A percentile compares a stretch with the other conserved stretches of the same genome.
Conservation (phyloP, 1,284 basidiomycete genomes). For the Marasmius tenuissimus region DNA sequence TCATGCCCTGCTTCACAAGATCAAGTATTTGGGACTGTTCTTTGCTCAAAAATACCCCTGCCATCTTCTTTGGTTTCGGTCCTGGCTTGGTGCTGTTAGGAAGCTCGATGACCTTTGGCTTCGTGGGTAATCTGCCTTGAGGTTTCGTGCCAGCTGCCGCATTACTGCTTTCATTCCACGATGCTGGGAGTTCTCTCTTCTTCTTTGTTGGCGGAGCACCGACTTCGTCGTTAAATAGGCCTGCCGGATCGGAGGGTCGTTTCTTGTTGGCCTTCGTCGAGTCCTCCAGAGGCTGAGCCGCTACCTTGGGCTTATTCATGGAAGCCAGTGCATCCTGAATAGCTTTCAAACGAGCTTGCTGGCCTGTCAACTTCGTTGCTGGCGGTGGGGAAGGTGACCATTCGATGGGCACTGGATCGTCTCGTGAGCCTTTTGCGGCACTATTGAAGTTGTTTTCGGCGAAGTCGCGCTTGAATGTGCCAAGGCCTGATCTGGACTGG, state of each 20-base stretch:
- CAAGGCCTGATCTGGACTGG: constrained; percentile 11
- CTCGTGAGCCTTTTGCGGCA: background rate
- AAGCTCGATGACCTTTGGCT: constrained; percentile 9
- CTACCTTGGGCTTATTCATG: constrained; percentile 13
- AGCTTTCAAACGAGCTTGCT: constrained; percentile 48
- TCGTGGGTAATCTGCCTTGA: constrained; percentile 12
- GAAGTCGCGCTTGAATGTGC: constrained; percentile 20
- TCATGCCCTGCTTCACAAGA: constrained; percentile 71
- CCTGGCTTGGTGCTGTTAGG: constrained; percentile 11
- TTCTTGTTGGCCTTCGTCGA: constrained; percentile 40
- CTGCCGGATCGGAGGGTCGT: constrained; percentile 36
- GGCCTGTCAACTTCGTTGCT: constrained; percentile 29
- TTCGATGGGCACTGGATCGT: constrained; percentile 20
- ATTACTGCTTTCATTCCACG: constrained; percentile 35
- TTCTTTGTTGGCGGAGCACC: constrained; percentile 44
- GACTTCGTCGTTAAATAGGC: constrained; percentile 25
- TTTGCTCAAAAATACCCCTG: constrained; percentile 64
- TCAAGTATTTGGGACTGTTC: constrained; percentile 85
- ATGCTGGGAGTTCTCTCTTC: constrained; percentile 49
- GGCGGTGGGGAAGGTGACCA: constrained; percentile 37
- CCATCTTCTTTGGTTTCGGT: constrained; percentile 34
- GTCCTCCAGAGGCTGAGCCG: constrained; percentile 24
- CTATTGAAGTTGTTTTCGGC: constrained; percentile 8
- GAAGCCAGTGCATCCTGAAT: constrained; percentile 49
- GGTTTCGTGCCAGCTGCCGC: constrained; percentile 28